Base-by-base conservation (phyloP, 805 yeast species). In the Wickerhamiella nectarea region DNA sequence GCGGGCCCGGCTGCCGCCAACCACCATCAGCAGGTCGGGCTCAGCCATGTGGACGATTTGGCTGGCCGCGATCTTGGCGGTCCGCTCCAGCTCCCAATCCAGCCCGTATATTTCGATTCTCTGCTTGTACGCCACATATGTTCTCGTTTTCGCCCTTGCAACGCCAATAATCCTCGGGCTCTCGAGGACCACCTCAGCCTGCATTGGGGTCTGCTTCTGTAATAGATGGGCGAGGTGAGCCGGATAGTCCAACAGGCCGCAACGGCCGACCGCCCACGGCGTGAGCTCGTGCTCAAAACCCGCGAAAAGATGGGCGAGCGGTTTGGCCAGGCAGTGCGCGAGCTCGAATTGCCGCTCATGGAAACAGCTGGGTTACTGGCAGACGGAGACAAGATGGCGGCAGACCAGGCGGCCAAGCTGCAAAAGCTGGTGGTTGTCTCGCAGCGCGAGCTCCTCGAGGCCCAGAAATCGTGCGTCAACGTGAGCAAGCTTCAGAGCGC, bases 241-340 rank as follows among this genome's bases (percentile, higher is more conserved):
- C 31, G 34, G 4, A 40, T 40, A 6, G 34, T 34, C 18, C 43
- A 39, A 24, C 43, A 31, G 22, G 43, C 43, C n/a, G 24, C 38
- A 8, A 38, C 38, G 9, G 19, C 25, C 9, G 38, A 40, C 31
- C 20, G 37, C 11, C 43, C 43, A 3, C 33, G 38, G 29, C 37
- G 38, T 3, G 43, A 33, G 28, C 31, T 40, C 12, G 43, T 31
- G 29, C 15, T 6, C 10, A 29, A 17, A 26, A 34, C 43, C 4
- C 36, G 38, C 3, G 43, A 24, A 12, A 11, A 21, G 12, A 15
- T 40, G n/a, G 31, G 14, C 3, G 9, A 17, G 10, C 38, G 36
- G 21, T 40, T 28, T 19, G 8, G 25, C 11, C 36, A 40, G 21
- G 43, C 43, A 4, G 22, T 36, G 17, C 25, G 8, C 26, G 43